Evolutionary conservation across 2,329 filamentous ascomycete genomes (phyloP), one percentile per base, ranked within the genome.

Genomic region (Colletotrichum ledebouriae): DNA sequence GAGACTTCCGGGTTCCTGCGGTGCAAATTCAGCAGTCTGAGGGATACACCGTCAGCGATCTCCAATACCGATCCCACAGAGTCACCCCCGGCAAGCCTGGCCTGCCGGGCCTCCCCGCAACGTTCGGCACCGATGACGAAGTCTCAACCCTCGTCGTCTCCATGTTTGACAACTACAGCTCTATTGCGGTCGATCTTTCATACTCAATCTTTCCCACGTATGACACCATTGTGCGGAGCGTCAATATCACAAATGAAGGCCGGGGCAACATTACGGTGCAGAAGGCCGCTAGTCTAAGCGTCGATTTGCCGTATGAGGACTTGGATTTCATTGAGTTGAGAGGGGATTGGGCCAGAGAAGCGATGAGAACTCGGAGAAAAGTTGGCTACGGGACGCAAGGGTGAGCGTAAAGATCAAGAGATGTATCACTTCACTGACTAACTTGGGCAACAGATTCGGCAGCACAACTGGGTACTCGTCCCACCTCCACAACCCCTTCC

Each of bases 181-280:
- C 84, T 15, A 81, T 91, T 4, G 84, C 82, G 0, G 89, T 87
- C 0, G 87, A 88, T 33, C 73, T 91, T 61, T 85, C 82, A 0
- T 91, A 91, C 73, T 91, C 88, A 0, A 81, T 91, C 52, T 91
- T 91, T 66, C 88, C 88, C 0, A 78, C 82, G 53, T 84, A 88
- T 71, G 87, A 90, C 72, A 87, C 89, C 12, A 81, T 91, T 52
- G 86, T 85, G 3, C 81, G 89, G 25, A 90, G 87, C 73, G 88
- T 89, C 71, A 85, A 83, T 29, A 82, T 91, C 57, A 88, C 84
- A 2, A 91, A 91, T 72, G 82, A 86, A 59, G 86, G 89, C 3
- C 79, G 82, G 1, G 76, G 76, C 10, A 80, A 83, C 15, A 84
- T 89, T 20, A 83, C 81, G 0, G 79, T 90, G 6, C 83, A 90